These are phyloP conservation scores for Sorghum bicolor DNA, from an alignment of 176 grass and related monocot species.

Conservation along the genomic window Sorghum_bicolor_NCBIv3 NC_012870.2:78399001-78399500, in stretches of 20 bases:
- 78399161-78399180: not conserved
- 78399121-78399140: conserved; percentile 31
- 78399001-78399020: conserved; percentile 34
- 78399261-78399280: conserved; percentile 21
- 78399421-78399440: not conserved
- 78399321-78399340: conserved; percentile 19
- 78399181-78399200: not conserved
- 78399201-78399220: not conserved
- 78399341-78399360: conserved; percentile 31
- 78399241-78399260: not conserved
- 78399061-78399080: conserved; percentile 2
- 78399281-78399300: conserved; percentile 10
- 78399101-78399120: conserved; percentile 13
- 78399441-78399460: not conserved
- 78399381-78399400: conserved; percentile 25
- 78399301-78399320: conserved; percentile 33
- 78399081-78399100: not conserved
- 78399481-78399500: conserved; percentile 4
- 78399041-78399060: conserved; percentile 4
- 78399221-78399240: not conserved
- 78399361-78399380: conserved; percentile 40
- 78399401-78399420: conserved; percentile 13
- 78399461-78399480: not conserved
- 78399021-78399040: conserved; percentile 14
- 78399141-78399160: conserved; percentile 8